Evolutionary conservation across 1,284 basidiomycete species (phyloP), one percentile per base, ranked within the genome.

Genomic region (Fistulinella staudtii): DNA sequence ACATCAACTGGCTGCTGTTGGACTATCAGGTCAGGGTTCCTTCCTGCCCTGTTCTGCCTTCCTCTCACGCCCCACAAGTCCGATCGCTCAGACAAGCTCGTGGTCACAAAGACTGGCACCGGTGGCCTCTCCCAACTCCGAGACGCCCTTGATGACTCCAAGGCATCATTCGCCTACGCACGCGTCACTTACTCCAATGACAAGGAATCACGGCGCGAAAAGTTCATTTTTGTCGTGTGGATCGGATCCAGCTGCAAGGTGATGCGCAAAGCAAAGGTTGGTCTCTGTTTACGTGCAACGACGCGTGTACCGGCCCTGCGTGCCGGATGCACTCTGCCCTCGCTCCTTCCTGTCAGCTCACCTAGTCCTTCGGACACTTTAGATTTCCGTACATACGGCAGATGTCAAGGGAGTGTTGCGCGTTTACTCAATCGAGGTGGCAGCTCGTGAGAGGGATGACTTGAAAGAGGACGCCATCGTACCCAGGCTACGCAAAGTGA

Each of bases 211-310:
- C 82, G 76, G 66, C 79, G 92, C 51, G 86, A 93, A 73, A 94
- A 93, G 73, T 94, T 94, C 69, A 79, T 90, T 53, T 75, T 94
- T 58, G 77, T 94, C 65, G 80, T 85, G 47, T 94, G 92, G 91
- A 93, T 94, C 66, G 92, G 92, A 31, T 73, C 80, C 29, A 68
- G 75, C 35, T 91, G 89, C 68, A 90, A 89, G 72, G 75, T 93
- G 53, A 93, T 94, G 92, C 78, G 92, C 51, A 87, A 84, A 69
- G 92, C 85, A 35, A 93, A 89, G 82, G 90, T 89, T 53, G 52
- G 78, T 64, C 22, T 39, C 35, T 33, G 27, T 48, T 56, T 56
- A 62, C 54, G 60, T 61, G 40, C 45, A 2, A 33, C 29, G 22
- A 45, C 41, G 47, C 47, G 22, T 60, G 57, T 39, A 41, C 41